Percentiles rank a stretch among this genome's conserved stretches.
Conservation (phyloP, 2,329 filamentous ascomycete genomes). For the Botryotinia globosa region DNA sequence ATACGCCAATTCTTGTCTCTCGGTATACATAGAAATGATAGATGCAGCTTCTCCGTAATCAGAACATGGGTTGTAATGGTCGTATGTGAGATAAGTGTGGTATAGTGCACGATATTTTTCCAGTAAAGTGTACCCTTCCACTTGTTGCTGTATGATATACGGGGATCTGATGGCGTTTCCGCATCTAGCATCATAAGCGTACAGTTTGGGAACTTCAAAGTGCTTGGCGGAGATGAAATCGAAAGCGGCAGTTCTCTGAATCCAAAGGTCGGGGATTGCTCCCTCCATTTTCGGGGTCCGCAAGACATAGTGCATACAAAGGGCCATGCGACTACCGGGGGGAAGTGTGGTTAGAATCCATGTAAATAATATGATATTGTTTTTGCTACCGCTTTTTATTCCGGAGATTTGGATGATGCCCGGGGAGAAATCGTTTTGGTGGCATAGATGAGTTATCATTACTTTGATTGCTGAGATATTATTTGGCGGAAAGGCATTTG, state of each 20-base stretch:
- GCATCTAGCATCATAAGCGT: background rate
- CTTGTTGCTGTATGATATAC: background rate
- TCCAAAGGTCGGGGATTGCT: background rate
- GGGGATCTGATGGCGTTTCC: background rate
- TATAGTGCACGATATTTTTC: background rate
- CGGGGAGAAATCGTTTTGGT: background rate
- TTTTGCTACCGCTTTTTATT: background rate
- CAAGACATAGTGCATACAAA: background rate
- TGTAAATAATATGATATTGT: background rate
- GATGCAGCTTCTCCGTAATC: background rate
- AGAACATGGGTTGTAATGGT: background rate
- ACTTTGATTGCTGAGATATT: background rate
- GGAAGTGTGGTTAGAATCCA: background rate
- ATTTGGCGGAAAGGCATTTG: background rate
- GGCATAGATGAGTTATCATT: background rate
- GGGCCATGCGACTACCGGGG: rapidly evolving
- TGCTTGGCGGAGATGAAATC: background rate
- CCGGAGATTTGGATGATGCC: background rate
- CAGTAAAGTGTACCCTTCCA: background rate
- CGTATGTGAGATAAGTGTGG: background rate
- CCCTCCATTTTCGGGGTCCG: background rate
- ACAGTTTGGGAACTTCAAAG: background rate
- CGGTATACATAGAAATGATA: background rate
- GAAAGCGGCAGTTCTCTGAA: background rate
- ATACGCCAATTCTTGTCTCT: background rate